Base-by-base conservation (phyloP, 1,284 basidiomycete species). In the Ceratorhiza oryzae-sativae region DNA sequence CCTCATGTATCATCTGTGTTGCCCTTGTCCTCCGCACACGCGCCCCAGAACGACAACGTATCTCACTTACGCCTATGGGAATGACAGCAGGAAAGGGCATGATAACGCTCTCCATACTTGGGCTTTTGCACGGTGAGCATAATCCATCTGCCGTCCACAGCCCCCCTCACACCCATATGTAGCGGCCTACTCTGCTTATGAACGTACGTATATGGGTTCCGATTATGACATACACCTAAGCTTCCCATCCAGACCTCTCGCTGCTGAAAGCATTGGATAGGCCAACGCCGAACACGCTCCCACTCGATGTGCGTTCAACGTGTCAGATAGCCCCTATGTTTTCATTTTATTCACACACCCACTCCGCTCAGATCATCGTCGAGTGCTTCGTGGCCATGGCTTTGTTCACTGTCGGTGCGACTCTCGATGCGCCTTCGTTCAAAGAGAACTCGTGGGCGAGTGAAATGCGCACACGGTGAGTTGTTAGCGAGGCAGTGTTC, bases 361-460 rank as follows among this genome's bases (percentile, higher is more conserved):
- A 23, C 71, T 39, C 34, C 56, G 20, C 32, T n/a, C 77, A 95
- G 93, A 89, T 91, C 73, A 81, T 90, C 23, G 73, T 89, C 39
- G 92, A 94, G 79, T 86, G 88, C 4, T 76, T 91, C 23, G 73
- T 87, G 56, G 86, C 88, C 0, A 82, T 94, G n/a, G 77, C 88
- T 10, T 75, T 92, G 6, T 91, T 91, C 15, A 88, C 88, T 5
- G 73, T 93, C 2, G 92, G 91, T 10, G 88, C 91, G 36, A 86
- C 87, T 10, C 77, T 92, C 70, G 88, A 86, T 74, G 84, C 90
- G n/a, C 86, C 90, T 2, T 80, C 85, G 39, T 80, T 94, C 49
- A 91, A 89, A 76, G 90, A 93, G 77, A 90, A 93, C 73, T 90
- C 90, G 39, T 95, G 92, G 93, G 86, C 92, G n/a, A 92, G 90